Evolutionary conservation across 768 basidiomycete species (phyloP), one percentile per base, ranked within the genome.

Genomic region (Tubosaeta sp.): DNA sequence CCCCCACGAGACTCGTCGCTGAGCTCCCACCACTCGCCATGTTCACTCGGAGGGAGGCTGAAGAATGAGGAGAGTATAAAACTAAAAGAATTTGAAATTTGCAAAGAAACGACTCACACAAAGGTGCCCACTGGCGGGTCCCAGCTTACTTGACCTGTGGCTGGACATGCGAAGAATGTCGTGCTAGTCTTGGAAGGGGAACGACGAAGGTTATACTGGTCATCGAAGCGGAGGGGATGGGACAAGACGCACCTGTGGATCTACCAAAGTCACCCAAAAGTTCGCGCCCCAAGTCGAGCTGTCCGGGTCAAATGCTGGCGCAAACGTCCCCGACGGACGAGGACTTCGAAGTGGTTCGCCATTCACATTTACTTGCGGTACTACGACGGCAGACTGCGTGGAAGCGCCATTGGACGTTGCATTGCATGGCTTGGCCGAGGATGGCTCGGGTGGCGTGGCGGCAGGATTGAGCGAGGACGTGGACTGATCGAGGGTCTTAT

Each of bases 11-110:
- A 80, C 32, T 91, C 87, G 65, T 97, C 94, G 40, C 76, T 76
- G 52, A 96, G 78, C 68, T 96, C 94, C 94, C 94, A 97, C 93
- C 94, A 96, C 66, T 95, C 92, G 36, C 94, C 93, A 39, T 89
- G 83, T 4, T 80, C 76, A 57, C 76, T 87, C 6, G 90, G 87
- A 42, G 94, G 94, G 40, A 94, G 74, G 44, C 90, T 92, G 59
- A 6, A 63, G 25, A 29, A 40, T 12, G 7, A 12, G 19, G 27
- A 39, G 4, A 21, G 19, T 32, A 32, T 32, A 53, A 53, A 55
- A 36, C 14, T 48, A 32, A 63, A 55, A 53, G 43, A 39, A 59
- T 55, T 58, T 55, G 52, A 62, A 59, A 58, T 41, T 19, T n/a
- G 51, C 1, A 25, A 54, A 36, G 44, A 36, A 31, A 36, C 32